These are phyloP conservation scores for Fusarium sp. DNA, from an alignment of 2,329 filamentous ascomycete genomes.

Conservation along the genomic window DNA sequence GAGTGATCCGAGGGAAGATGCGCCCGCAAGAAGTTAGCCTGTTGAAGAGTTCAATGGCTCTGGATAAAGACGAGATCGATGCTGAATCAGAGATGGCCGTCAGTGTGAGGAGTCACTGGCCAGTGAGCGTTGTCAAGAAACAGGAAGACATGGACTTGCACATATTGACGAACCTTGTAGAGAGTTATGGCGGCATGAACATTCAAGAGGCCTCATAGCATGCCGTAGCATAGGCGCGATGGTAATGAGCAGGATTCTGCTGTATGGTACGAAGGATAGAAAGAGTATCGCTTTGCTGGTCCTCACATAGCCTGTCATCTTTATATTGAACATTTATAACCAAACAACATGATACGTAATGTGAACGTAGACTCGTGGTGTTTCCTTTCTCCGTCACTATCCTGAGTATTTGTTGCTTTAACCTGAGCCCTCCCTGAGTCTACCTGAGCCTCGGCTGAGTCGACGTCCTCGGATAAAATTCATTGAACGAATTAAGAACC, in stretches of 20 bases:
- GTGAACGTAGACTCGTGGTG: not conserved
- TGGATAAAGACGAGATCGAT: slow-evolving; percentile 42
- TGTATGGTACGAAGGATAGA: rapidly evolving
- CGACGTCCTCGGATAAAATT: not conserved
- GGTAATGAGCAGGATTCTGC: not conserved
- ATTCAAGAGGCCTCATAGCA: not conserved
- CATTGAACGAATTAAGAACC: no score
- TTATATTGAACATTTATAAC: no score
- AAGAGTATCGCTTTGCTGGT: no score
- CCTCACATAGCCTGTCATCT: no score
- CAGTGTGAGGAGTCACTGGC: slow-evolving; percentile 52
- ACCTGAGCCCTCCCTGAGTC: no score
- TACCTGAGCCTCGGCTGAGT: no score
- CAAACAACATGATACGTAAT: not conserved
- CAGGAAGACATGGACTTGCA: slow-evolving; percentile 47
- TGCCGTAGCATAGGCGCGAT: no score
- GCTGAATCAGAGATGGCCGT: slow-evolving; percentile 41
- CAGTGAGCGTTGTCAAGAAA: slow-evolving; percentile 51
- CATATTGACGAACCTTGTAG: slow-evolving; percentile 45
- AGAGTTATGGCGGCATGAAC: slow-evolving; percentile 31
- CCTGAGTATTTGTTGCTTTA: not conserved
- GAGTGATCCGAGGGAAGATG: slow-evolving; percentile 55
- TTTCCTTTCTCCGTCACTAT: not conserved
- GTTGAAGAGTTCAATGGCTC: slow-evolving; percentile 30
- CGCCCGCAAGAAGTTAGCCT: slow-evolving; percentile 46